Conservation (phyloP, 768 basidiomycete species). For the Serendipita sp. region DNA sequence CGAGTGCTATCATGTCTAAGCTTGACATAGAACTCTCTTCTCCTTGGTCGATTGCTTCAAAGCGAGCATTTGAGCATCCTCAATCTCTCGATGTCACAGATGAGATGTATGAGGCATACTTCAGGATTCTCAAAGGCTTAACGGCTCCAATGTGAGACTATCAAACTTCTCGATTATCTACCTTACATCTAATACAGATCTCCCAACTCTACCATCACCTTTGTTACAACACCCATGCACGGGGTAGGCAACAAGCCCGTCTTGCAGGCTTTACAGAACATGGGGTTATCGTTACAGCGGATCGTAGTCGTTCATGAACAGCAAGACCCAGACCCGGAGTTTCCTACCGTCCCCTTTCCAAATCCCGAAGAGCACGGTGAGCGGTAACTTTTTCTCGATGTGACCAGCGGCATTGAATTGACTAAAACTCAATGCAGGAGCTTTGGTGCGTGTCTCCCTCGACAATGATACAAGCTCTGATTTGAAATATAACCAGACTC, state of each 20-base stretch:
- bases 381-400: constrained; percentile 1
- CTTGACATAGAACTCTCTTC: constrained; percentile 30
- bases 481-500: constrained; percentile 30
- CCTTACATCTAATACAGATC: constrained; percentile 22
- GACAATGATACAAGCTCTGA: constrained; percentile 1
- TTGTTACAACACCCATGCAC: constrained; percentile 84
- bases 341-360: constrained; percentile 70
- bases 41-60: constrained; percentile 23
- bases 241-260: constrained; percentile 65
- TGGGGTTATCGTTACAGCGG: constrained; percentile 34
- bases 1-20: constrained; percentile 43
- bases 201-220: constrained; percentile 27
- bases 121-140: constrained; percentile 24
- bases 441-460: constrained; percentile 24
- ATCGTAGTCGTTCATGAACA: constrained; percentile 51
- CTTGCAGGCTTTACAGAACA: constrained; percentile 36
- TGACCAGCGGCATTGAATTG: constrained; percentile 14
- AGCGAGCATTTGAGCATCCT: constrained; percentile 23
- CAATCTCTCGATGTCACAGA: constrained; percentile 41
- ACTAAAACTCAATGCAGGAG: constrained; percentile 21
- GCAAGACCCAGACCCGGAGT: constrained; percentile 62
- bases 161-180: neutral
- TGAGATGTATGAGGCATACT: constrained; percentile 44
- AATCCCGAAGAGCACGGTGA: constrained; percentile 84
- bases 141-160: constrained; percentile 4